Conservation (phyloP, 2,329 filamentous ascomycete genomes). For the Clonostachys sp. region DNA sequence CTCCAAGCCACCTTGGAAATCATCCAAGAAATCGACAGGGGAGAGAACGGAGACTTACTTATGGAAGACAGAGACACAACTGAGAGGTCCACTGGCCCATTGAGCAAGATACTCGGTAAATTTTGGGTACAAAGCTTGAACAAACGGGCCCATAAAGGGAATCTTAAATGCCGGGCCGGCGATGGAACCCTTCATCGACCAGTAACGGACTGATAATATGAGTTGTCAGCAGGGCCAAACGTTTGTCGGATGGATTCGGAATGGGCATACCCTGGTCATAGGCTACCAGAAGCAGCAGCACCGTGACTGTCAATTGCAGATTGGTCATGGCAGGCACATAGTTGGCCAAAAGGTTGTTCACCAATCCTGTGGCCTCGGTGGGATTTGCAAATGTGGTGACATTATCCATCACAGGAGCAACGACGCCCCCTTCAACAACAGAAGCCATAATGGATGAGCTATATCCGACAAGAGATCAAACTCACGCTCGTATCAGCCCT, state of each 20-base stretch:
- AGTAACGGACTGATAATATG: constrained; percentile 46
- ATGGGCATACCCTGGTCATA: constrained; percentile 31
- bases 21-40: background rate
- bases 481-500: no score
- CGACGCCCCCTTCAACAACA: background rate
- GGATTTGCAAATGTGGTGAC: background rate
- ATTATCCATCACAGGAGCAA: background rate
- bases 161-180: constrained; percentile 61
- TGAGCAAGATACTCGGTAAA: constrained; percentile 71
- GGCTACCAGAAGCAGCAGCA: constrained; percentile 21
- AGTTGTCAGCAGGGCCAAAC: background rate
- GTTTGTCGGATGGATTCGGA: background rate
- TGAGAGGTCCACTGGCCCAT: constrained; percentile 74
- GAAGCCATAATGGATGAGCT: background rate
- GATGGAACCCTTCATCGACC: constrained; percentile 57
- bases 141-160: constrained; percentile 70
- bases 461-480: no score
- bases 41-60: constrained; percentile 46
- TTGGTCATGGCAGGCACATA: constrained; percentile 2
- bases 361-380: background rate
- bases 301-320: constrained; percentile 11
- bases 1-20: background rate
- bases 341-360: background rate
- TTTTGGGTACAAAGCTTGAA: constrained; percentile 69
- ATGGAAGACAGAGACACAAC: constrained; percentile 81